Base-by-base conservation (phyloP, 2,329 filamentous ascomycete species). In the Hymenoscyphus fraxineus region DNA sequence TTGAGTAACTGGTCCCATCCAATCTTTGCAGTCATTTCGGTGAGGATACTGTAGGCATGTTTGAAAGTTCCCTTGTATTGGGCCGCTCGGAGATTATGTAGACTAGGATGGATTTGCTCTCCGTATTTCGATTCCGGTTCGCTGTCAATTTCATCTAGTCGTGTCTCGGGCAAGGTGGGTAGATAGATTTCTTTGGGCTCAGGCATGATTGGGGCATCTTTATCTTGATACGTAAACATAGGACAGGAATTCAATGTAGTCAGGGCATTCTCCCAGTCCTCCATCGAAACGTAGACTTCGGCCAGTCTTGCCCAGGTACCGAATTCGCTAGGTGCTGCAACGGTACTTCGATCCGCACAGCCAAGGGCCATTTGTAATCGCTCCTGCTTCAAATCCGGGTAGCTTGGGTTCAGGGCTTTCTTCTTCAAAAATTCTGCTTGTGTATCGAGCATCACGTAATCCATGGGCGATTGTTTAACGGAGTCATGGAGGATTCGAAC, bases 151-250 rank as follows among this genome's bases (percentile, higher is more conserved):
- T 99, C 95, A 71, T 99, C 95, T 62, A 97, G 86, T 64, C 93
- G 87, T 19, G 92, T 96, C 77, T 98, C 95, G 0, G 90, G 85
- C 61, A 98, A 83, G 16, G 94, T 91, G 0, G 95, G 95, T 15
- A 99, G 84, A 70, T 91, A 87, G 54, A 98, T 90, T 63, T 93
- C 91, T 72, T 90, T 89, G 0, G 95, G 93, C 74, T 97, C 93
- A 1, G 95, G 95, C 90, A 98, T 94, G 65, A 95, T 80, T 3
- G 95, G 95, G 6, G 93, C 90, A 76, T 99, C 95, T 77, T 97
- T 98, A 78, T 99, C 95, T 78, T 98, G 95, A 77, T 99, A 98
- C 6, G 95, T 99, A 77, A 99, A 99, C 95, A 99, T 99, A 9
- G 95, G 95, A 77, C 95, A 99, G 19, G 95, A 99, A 79, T 99